These are phyloP conservation scores for Lepidium sativum DNA, from an alignment of 345 rosid species.

Conservation along the genomic window DNA sequence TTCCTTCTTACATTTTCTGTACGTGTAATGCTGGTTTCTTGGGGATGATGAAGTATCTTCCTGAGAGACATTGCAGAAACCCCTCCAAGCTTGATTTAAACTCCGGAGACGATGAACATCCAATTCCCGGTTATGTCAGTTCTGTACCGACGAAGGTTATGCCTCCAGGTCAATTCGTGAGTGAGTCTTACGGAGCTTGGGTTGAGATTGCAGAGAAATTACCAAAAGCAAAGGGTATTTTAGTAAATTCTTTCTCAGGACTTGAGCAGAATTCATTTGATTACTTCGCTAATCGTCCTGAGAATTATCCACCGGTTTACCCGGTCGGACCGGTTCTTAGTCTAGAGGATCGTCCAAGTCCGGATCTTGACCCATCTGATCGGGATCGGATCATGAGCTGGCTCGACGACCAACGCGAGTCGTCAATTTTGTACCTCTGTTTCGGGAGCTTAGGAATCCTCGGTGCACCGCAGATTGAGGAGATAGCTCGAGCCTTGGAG, in stretches of 20 bases:
- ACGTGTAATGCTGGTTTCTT: slow-evolving; percentile 30
- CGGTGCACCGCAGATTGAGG: slow-evolving; percentile 28
- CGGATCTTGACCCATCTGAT: slow-evolving; percentile 12
- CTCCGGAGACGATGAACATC: slow-evolving; percentile 15
- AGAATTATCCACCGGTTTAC: slow-evolving; percentile 30
- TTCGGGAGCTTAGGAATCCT: slow-evolving; percentile 41
- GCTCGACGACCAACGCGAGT: slow-evolving; percentile 40
- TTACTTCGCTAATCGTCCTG: slow-evolving; percentile 9
- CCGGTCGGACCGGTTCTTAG: slow-evolving; percentile 40
- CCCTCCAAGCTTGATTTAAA: not conserved
- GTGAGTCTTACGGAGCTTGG: slow-evolving; percentile 32
- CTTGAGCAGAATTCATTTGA: slow-evolving; percentile 33
- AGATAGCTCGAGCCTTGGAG: slow-evolving; percentile 40
- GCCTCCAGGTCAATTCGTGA: slow-evolving; percentile 27
- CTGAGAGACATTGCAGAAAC: slow-evolving; percentile 16
- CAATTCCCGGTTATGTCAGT: slow-evolving; percentile 27
- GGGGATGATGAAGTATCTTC: slow-evolving; percentile 33
- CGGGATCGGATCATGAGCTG: slow-evolving; percentile 27
- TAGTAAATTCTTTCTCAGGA: slow-evolving; percentile 34
- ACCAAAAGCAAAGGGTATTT: slow-evolving; percentile 30
- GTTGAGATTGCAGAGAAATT: slow-evolving; percentile 32
- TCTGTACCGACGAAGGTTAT: slow-evolving; percentile 34
- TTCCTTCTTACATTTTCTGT: slow-evolving; percentile 44
- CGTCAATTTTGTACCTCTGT: slow-evolving; percentile 42
- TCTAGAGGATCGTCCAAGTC: slow-evolving; percentile 17